A percentile compares a stretch with the other conserved stretches of the same genome.
phyloP scores from a whole-genome alignment of 2,329 filamentous ascomycete species.

The Mycosphaerella sp. region DNA sequence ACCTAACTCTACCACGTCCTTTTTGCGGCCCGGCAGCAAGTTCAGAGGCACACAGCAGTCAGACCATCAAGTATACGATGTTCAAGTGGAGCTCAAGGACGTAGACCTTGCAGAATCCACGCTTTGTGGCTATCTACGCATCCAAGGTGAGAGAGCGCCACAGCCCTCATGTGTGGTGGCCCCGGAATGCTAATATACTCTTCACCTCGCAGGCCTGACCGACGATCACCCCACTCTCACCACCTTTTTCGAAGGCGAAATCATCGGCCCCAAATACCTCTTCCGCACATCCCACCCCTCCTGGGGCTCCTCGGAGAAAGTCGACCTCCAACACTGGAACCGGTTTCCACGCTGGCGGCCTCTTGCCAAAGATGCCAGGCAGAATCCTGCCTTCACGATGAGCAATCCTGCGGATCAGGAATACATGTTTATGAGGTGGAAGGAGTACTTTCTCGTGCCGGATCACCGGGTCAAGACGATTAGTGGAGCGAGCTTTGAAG shows the following conservation, averaged over 20 bases:
- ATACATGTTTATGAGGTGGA: slow-evolving; percentile 98
- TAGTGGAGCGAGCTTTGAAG: slow-evolving; percentile 90
- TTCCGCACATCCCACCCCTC: slow-evolving; percentile 83
- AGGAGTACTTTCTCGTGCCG: slow-evolving; percentile 94
- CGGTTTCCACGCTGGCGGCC: slow-evolving; percentile 83
- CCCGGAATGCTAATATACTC: slow-evolving; percentile 7
- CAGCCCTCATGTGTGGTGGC: not conserved
- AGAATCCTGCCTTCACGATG: slow-evolving; percentile 50
- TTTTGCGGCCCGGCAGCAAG: slow-evolving; percentile 75
- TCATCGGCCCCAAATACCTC: slow-evolving; percentile 91
- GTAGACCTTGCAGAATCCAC: slow-evolving; percentile 93
- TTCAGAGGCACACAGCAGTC: slow-evolving; percentile 91
- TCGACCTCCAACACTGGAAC: slow-evolving; percentile 87
- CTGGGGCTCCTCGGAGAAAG: slow-evolving; percentile 89
- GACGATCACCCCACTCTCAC: slow-evolving; percentile 96
- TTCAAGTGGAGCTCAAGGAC: slow-evolving; percentile 94
- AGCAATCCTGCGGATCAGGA: slow-evolving; percentile 71
- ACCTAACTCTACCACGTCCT: slow-evolving; percentile 71
- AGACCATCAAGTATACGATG: slow-evolving; percentile 87
- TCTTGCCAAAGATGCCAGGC: slow-evolving; percentile 58
- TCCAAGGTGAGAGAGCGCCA: slow-evolving; percentile 63
- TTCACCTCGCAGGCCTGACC: slow-evolving; percentile 61
- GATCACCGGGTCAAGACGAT: slow-evolving; percentile 90
- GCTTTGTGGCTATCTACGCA: slow-evolving; percentile 88
- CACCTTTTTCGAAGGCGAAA: slow-evolving; percentile 97